Conservation (phyloP, 1,139 yeast genomes). For the Tardiomyces depauwii region DNA sequence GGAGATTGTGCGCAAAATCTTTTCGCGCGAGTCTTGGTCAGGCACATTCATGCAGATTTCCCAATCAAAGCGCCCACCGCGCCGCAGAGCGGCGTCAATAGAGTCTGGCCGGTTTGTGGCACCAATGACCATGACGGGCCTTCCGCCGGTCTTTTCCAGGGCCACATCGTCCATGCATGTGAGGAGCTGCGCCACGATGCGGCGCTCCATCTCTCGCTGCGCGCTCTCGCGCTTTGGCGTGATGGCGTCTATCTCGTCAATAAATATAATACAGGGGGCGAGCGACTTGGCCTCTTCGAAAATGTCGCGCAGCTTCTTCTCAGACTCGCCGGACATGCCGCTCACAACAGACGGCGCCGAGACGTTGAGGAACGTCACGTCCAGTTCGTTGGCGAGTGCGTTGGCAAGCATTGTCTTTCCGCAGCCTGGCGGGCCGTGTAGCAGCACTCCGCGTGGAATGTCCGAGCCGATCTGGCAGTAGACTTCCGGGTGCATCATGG, state of each 20-base stretch:
- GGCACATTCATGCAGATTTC: slow-evolving; percentile 94
- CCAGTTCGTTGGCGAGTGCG: slow-evolving; percentile 89
- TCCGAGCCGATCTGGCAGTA: slow-evolving; percentile 82
- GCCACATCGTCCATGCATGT: slow-evolving; percentile 92
- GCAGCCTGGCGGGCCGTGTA: slow-evolving; percentile 99
- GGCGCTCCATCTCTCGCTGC: slow-evolving; percentile 94
- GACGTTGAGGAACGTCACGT: slow-evolving; percentile 81
- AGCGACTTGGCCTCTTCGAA: slow-evolving; percentile 84
- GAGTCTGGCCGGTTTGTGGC: slow-evolving; percentile 98
- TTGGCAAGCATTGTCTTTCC: slow-evolving; percentile 96
- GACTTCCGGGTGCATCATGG: slow-evolving; percentile 87
- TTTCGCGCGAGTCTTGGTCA: slow-evolving; percentile 68
- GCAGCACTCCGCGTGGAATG: slow-evolving; percentile 90
- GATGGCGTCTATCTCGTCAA: slow-evolving; percentile 95
- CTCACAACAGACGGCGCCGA: slow-evolving; percentile 96
- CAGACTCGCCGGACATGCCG: slow-evolving; percentile 99
- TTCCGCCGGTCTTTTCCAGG: slow-evolving; percentile 78
- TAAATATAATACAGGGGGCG: slow-evolving; percentile 88
- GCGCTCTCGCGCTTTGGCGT: slow-evolving; percentile 99
- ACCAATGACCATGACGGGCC: slow-evolving; percentile 91
- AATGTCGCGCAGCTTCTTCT: slow-evolving; percentile 82
- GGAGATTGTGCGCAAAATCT: slow-evolving; percentile 69
- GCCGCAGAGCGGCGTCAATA: slow-evolving; percentile 85
- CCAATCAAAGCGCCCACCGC: slow-evolving; percentile 95
- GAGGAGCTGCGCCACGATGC: slow-evolving; percentile 89